Conservation (phyloP, 2,329 filamentous ascomycete genomes). For the Aspergillus felis region DNA sequence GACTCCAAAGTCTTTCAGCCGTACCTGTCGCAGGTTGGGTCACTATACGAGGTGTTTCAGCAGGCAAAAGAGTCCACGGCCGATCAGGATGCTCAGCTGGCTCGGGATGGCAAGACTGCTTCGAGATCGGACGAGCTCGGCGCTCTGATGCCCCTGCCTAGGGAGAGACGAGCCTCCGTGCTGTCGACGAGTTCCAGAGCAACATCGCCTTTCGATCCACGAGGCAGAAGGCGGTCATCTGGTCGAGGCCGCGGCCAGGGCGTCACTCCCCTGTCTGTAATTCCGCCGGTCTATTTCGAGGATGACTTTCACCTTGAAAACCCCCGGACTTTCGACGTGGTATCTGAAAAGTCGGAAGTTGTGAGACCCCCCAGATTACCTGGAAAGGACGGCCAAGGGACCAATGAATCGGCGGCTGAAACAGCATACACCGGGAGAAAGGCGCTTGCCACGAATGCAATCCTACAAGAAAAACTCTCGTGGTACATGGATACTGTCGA, state of each 20-base stretch:
- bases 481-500: constrained; percentile 99
- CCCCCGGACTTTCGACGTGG: constrained; percentile 90
- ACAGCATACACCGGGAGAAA: constrained; percentile 63
- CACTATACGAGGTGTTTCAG: constrained; percentile 83
- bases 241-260: constrained; percentile 60
- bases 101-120: constrained; percentile 42
- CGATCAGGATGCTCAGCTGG: constrained; percentile 50
- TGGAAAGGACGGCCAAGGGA: constrained; percentile 50
- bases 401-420: constrained; percentile 56
- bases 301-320: constrained; percentile 94
- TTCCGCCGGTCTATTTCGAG: constrained; percentile 90
- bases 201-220: constrained; percentile 46
- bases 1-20: constrained; percentile 75
- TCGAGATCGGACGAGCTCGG: constrained; percentile 48
- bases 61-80: constrained; percentile 75
- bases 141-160: constrained; percentile 43
- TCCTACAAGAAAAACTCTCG: constrained; percentile 93
- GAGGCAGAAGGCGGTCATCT: constrained; percentile 48
- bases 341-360: constrained; percentile 95
- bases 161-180: constrained; percentile 40
- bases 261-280: constrained; percentile 82
- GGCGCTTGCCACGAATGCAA: constrained; percentile 90
- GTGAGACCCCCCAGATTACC: constrained; percentile 61
- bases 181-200: constrained; percentile 43
- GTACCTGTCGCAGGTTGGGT: constrained; percentile 81